A percentile compares a stretch with the other conserved stretches of the same genome.
Conservation (phyloP, 192 early-diverging fungal species). For the Martensiomyces pterosporus region DNA sequence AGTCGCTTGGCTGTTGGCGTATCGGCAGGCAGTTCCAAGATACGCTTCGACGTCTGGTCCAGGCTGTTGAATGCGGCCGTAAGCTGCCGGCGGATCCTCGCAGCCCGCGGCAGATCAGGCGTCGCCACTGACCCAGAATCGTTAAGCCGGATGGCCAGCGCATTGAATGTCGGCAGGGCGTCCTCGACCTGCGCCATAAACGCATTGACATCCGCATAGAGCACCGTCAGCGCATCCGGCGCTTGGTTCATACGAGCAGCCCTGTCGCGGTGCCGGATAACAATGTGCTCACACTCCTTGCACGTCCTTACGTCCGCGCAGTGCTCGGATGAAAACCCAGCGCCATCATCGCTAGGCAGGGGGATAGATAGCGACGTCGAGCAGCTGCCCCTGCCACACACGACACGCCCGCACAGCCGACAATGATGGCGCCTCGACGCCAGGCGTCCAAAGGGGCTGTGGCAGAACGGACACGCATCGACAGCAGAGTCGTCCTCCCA, state of each 20-base stretch:
- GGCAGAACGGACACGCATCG: slow-evolving; percentile 20
- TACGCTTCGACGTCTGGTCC: slow-evolving; percentile 60
- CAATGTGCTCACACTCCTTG: slow-evolving; percentile 54
- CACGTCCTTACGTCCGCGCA: slow-evolving; percentile 51
- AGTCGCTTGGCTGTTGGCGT: slow-evolving; percentile 54
- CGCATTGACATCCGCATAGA: slow-evolving; percentile 10
- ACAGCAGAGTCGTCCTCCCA: slow-evolving; percentile 32
- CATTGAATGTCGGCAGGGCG: slow-evolving; percentile 28
- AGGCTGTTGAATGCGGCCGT: slow-evolving; percentile 61
- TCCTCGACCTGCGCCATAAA: slow-evolving; percentile 29
- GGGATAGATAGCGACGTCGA: slow-evolving; percentile 33
- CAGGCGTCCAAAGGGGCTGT: slow-evolving; percentile 45
- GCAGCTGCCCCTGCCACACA: slow-evolving; percentile 55
- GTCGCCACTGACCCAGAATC: neutral
- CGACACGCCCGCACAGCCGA: slow-evolving; percentile 63
- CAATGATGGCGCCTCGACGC: slow-evolving; percentile 69
- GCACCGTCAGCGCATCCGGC: slow-evolving; percentile 17
- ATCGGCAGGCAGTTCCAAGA: slow-evolving; percentile 51
- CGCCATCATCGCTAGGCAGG: slow-evolving; percentile 6
- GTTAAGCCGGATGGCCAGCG: slow-evolving; percentile 9
- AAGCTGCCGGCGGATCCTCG: slow-evolving; percentile 58
- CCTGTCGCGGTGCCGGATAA: slow-evolving; percentile 52
- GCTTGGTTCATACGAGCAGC: slow-evolving; percentile 33
- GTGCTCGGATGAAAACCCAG: slow-evolving; percentile 3
- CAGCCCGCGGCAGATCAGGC: slow-evolving; percentile 55